A percentile compares a stretch with the other conserved stretches of the same genome.
Conservation (phyloP, 1,284 basidiomycete genomes). For the Leccinum insolens region DNA sequence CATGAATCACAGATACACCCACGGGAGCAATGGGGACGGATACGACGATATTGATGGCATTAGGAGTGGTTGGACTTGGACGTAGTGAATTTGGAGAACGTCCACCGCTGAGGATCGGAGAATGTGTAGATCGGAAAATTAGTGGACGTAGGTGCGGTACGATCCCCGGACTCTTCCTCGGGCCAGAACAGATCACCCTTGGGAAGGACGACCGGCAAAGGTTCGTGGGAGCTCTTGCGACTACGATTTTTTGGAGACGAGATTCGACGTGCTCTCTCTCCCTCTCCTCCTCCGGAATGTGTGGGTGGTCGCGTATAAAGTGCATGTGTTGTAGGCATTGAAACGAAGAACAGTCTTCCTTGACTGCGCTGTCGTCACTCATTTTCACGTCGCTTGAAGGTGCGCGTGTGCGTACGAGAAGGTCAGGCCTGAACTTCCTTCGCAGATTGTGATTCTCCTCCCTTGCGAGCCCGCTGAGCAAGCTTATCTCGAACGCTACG, state of each 20-base stretch:
- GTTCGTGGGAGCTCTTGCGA: too few relatives aligned
- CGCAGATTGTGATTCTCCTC: constrained; percentile 56
- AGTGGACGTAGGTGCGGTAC: too few relatives aligned
- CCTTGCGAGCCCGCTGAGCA: constrained; percentile 71
- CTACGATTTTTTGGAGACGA: too few relatives aligned
- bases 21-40: constrained; percentile 29
- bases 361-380: constrained; percentile 79
- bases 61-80: constrained; percentile 23
- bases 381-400: constrained; percentile 76
- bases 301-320: constrained; percentile 49
- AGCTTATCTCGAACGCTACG: constrained; percentile 67
- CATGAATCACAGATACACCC: constrained; percentile 18
- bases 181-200: constrained; percentile 19
- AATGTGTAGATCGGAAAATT: too few relatives aligned
- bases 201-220: too few relatives aligned
- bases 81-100: constrained; percentile 21
- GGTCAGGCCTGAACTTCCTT: constrained; percentile 45
- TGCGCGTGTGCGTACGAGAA: constrained; percentile 42
- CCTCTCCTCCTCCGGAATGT: too few relatives aligned
- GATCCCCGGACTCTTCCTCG: too few relatives aligned
- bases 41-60: constrained; percentile 20
- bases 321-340: constrained; percentile 39
- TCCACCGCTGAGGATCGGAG: constrained; percentile 20
- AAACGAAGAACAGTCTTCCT: constrained; percentile 54
- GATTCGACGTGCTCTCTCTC: too few relatives aligned